Evolutionary conservation across 1,139 yeast genomes (phyloP), one percentile per base, ranked within the genome.

Genomic region (Casaregolazyma lundiana): DNA sequence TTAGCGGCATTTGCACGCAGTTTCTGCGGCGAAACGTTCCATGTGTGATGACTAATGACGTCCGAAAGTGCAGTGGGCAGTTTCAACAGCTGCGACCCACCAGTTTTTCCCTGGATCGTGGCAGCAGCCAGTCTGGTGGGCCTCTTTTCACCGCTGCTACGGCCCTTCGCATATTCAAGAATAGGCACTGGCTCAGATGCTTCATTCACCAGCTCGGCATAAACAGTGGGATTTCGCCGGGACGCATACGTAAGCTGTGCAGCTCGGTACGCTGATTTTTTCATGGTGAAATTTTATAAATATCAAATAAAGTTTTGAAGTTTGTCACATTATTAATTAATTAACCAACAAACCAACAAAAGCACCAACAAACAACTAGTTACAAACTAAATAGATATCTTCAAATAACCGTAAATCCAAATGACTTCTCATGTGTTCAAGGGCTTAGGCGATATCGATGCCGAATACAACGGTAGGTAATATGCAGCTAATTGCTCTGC

Each of bases 401-500:
- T n/a, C n/a, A n/a, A n/a, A n/a, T n/a, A n/a, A n/a, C n/a, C n/a
- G n/a, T n/a, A n/a, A n/a, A n/a, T n/a, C n/a, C n/a, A n/a, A 6
- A 45, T 41, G 44, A 32, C 45, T 13, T 41, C 48, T 32, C 45
- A 45, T 30, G 29, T 43, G n/a, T 41, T 46, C 42, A 46, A 81
- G 64, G 96, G 96, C 58, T 72, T 87, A 59, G 96, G 95, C 36
- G 68, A 78, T 61, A 60, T 78, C 24, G 96, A 87, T 65, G 80
- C 82, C 65, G 58, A 65, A 44, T 86, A 85, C 67, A 84, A 86
- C 62, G 68, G 60, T 50, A 48, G 9, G 54, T 42, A 17, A 41
- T 37, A 15, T 21, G 8, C 8, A 21, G 5, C 20, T 11, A n/a
- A 6, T 1, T 16, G 11, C 13, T 38, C 13, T 21, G 16, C 17